Base-by-base conservation (phyloP, 345 rosid species). In the Populus deltoides region DNA sequence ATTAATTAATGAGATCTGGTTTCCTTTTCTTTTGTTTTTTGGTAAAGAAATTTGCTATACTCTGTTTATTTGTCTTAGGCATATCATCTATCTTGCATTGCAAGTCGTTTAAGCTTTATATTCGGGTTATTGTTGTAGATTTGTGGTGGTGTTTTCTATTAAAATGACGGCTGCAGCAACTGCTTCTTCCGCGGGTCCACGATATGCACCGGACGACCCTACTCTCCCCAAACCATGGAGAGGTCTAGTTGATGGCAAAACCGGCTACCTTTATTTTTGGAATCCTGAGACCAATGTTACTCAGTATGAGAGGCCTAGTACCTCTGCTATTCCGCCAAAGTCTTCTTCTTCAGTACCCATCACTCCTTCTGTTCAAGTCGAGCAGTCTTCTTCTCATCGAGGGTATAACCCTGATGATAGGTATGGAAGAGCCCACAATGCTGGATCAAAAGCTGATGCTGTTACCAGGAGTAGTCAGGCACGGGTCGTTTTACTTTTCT, bases 161-260 rank as follows among this genome's bases (percentile, higher is more conserved):
- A 29, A 13, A 29, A 79, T 79, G 82, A 75, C 99, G 80, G 92
- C 93, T 61, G 85, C 94, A 39, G 93, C 90, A 0, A 79, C 91
- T 39, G 87, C 89, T n/a, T 61, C 87, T 35, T 78, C 91, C 10
- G 72, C 85, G 74, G 86, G 88, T 38, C 90, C 92, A 7, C 88
- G 98, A 27, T 96, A 90, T 75, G 98, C 99, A 39, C 97, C 97
- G 0, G 94, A 90, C 53, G 99, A 96, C 47, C 97, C 95, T 5
- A 87, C 98, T 10, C 97, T 96, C 27, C 99, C 99, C 22, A 91
- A 92, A 78, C 99, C 99, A 10, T 96, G 99, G 99, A 93, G 82
- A 82, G 98, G 99, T 3, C 89, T 96, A 27, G 97, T 96, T 67
- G 98, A 96, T 87, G 97, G 97, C 13, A 84, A 87, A 75, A 96